phyloP scores from a whole-genome alignment of 2,329 filamentous ascomycete genomes.

The Fusarium marasasianum region DNA sequence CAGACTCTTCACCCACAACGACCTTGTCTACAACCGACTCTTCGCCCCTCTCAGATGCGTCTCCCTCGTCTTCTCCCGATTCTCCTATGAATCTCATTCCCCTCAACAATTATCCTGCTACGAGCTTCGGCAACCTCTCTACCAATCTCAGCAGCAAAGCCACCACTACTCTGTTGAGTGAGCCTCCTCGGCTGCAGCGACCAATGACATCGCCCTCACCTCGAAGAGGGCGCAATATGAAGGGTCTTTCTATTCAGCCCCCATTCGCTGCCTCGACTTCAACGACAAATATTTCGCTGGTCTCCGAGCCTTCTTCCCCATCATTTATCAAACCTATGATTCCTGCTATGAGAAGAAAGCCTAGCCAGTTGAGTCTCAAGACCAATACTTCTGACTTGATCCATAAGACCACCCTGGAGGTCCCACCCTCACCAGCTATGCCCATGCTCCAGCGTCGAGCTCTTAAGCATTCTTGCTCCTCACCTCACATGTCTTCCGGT shows the following conservation, averaged over 20 bases:
- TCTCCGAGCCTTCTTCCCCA: slow-evolving; percentile 75
- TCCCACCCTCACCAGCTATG: slow-evolving; percentile 65
- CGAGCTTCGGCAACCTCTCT: slow-evolving; percentile 60
- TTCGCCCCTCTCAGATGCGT: slow-evolving; percentile 87
- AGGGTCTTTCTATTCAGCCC: slow-evolving; percentile 82
- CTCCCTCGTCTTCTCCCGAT: slow-evolving; percentile 91
- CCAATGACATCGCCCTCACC: slow-evolving; percentile 76
- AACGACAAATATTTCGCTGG: slow-evolving; percentile 59
- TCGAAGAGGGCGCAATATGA: slow-evolving; percentile 81
- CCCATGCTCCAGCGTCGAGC: slow-evolving; percentile 70
- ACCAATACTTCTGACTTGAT: slow-evolving; percentile 70
- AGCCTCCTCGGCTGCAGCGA: slow-evolving; percentile 56
- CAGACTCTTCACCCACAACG: slow-evolving; percentile 93
- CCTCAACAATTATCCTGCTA: slow-evolving; percentile 72
- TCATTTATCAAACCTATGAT: slow-evolving; percentile 84
- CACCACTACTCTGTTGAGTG: slow-evolving; percentile 49
- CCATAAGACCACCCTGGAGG: slow-evolving; percentile 58
- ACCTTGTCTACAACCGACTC: slow-evolving; percentile 94
- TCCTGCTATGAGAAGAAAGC: slow-evolving; percentile 75
- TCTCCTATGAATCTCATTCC: slow-evolving; percentile 82
- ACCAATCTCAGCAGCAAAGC: slow-evolving; percentile 6
- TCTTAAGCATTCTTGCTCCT: slow-evolving; percentile 73
- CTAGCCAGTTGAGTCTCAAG: slow-evolving; percentile 80
- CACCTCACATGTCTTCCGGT: slow-evolving; percentile 71
- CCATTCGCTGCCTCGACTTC: slow-evolving; percentile 57